These are phyloP conservation scores for Erodium chrysanthum DNA, from an alignment of 441 rosid genomes.

Conservation along the genomic window DNA sequence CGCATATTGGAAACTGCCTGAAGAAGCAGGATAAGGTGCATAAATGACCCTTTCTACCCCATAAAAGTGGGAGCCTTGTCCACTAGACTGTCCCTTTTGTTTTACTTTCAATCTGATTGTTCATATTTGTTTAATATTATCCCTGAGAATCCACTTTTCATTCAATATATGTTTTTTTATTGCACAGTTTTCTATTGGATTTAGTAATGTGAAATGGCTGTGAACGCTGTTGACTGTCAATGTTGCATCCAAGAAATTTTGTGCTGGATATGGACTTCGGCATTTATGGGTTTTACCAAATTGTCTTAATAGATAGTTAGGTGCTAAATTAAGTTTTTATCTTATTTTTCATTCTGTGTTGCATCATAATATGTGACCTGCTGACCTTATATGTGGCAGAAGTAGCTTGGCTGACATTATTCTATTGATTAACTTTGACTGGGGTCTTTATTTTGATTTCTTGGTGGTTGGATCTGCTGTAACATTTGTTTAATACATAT, in stretches of 20 bases:
- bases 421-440: neutral
- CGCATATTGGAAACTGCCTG: neutral
- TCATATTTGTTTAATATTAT: neutral
- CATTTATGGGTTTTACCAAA: neutral
- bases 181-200: neutral
- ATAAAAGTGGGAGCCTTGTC: neutral
- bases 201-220: neutral
- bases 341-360: neutral
- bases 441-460: neutral
- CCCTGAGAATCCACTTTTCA: neutral
- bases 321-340: neutral
- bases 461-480: neutral
- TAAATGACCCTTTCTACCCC: neutral
- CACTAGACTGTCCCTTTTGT: neutral
- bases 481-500: neutral
- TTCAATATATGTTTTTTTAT: neutral
- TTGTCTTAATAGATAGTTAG: neutral
- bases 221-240: slow-evolving; percentile 2
- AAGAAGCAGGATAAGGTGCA: neutral
- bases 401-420: neutral
- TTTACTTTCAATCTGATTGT: neutral
- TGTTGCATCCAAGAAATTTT: slow-evolving; percentile 3
- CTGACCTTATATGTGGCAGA: neutral
- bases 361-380: neutral
- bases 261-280: neutral